Base-by-base conservation (phyloP, 805 yeast species). In the Wickerhamomyces xylosicus region DNA sequence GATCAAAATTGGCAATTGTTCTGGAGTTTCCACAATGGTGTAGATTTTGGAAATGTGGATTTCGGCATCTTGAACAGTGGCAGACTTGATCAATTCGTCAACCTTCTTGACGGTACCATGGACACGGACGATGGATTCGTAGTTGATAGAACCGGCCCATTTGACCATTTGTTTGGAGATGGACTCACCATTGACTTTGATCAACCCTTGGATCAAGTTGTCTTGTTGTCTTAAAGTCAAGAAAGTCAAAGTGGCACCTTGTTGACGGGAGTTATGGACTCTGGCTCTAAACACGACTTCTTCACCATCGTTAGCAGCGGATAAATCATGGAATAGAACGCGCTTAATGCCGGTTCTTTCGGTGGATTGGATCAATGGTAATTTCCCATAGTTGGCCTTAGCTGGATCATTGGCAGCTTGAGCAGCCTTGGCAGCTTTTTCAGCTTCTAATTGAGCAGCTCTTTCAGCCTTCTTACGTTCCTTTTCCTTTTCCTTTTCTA, bases 81-180 rank as follows among this genome's bases (percentile, higher is more conserved):
- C 92, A 36, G 92, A 79, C 58, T 84, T 86, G 60, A 92, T 79
- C 42, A 78, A 77, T 58, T 86, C 97, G 18, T 79, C 87, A 39
- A 90, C 87, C 54, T 86, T 86, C 49, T 65, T 76, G 34, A 90
- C 90, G 18, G 62, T 59, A 63, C 98, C 99, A 52, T 79, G 78
- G 21, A 92, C 95, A 37, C 92, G 66, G 14, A 92, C 97, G 62
- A 92, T 90, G 36, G 92, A 76, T 66, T 92, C 99, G 52, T 85
- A 71, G 57, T 77, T 83, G 58, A 92, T 72, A 28, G 83, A 67
- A 31, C 90, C 85, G 20, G 87, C 82, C 95, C 96, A 92, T 66
- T 92, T 92, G 49, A 89, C 95, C 90, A 92, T 84, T 61, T 83
- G 95, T 66, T 92, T 92, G 38, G 95, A 84, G 36, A 92, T 71